These are phyloP conservation scores for Calamus simplicifolius DNA, from an alignment of 176 grass and related monocot genomes.

Conservation along the genomic window DNA sequence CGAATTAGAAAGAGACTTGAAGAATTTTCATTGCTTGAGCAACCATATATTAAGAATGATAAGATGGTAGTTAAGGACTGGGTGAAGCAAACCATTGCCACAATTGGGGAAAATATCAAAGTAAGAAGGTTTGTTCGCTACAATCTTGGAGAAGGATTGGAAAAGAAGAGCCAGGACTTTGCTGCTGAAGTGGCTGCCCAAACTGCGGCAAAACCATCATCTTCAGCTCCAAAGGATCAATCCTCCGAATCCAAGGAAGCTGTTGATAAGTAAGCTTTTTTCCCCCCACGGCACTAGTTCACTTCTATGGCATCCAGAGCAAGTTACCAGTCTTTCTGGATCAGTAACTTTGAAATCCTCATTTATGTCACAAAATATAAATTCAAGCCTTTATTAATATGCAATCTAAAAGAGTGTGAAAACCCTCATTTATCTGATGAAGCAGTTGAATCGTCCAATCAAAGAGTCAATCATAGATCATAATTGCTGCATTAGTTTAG, in stretches of 20 bases:
- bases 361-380: too few relatives aligned
- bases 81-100: slow-evolving; percentile 90
- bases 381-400: too few relatives aligned
- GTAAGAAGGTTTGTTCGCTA: slow-evolving; percentile 81
- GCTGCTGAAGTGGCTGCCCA: slow-evolving; percentile 94
- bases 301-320: neutral
- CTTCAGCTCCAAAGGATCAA: slow-evolving; percentile 38
- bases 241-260: slow-evolving; percentile 45
- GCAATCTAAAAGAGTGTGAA: too few relatives aligned
- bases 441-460: too few relatives aligned
- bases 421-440: too few relatives aligned
- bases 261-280: slow-evolving; percentile 59
- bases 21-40: slow-evolving; percentile 85
- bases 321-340: neutral
- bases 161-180: slow-evolving; percentile 95
- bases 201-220: slow-evolving; percentile 39
- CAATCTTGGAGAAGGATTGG: slow-evolving; percentile 93
- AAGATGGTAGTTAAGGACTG: slow-evolving; percentile 83
- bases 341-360: too few relatives aligned
- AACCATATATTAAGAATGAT: slow-evolving; percentile 97
- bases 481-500: too few relatives aligned
- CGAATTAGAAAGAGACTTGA: slow-evolving; percentile 86
- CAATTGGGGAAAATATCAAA: slow-evolving; percentile 91
- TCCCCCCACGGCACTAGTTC: slow-evolving; percentile 4
- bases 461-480: too few relatives aligned